Evolutionary conservation across 2,329 filamentous ascomycete species (phyloP).

Genomic region (Phialophora macrospora): DNA sequence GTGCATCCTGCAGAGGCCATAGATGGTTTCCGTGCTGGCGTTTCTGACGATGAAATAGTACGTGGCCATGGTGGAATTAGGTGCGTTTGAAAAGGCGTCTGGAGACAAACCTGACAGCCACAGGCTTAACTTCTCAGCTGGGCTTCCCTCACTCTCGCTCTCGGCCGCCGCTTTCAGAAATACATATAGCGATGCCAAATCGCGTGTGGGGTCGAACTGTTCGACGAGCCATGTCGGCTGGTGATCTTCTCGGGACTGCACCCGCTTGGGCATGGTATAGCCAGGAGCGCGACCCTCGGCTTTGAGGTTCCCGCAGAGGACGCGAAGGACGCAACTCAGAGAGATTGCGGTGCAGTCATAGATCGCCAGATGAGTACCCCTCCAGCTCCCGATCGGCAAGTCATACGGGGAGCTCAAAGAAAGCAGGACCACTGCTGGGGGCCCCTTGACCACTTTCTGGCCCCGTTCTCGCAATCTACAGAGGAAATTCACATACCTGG

Average conservation of each 20-base stretch:
- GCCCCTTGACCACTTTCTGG: slow-evolving; percentile 63
- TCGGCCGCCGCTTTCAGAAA: too few relatives aligned
- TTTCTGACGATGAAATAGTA: slow-evolving; percentile 93
- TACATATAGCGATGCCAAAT: slow-evolving; percentile 45
- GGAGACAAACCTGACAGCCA: slow-evolving; percentile 64
- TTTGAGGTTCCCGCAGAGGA: slow-evolving; percentile 75
- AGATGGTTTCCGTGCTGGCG: slow-evolving; percentile 84
- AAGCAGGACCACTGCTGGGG: slow-evolving; percentile 73
- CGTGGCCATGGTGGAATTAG: slow-evolving; percentile 73
- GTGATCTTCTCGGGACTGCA: slow-evolving; percentile 72
- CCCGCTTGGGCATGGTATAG: slow-evolving; percentile 79
- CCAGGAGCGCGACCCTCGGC: slow-evolving; percentile 64
- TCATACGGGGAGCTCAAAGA: slow-evolving; percentile 95
- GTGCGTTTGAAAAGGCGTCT: slow-evolving; percentile 61
- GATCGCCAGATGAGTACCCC: slow-evolving; percentile 90
- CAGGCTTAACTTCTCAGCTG: slow-evolving; percentile 74
- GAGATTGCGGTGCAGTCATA: slow-evolving; percentile 95
- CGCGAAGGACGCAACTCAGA: slow-evolving; percentile 78
- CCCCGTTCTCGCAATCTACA: slow-evolving; percentile 60
- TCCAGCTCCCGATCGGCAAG: slow-evolving; percentile 87
- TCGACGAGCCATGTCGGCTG: slow-evolving; percentile 81
- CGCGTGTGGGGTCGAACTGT: slow-evolving; percentile 77
- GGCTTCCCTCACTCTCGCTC: slow-evolving; percentile 54
- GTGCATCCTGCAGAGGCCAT: slow-evolving; percentile 71
- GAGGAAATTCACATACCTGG: slow-evolving; percentile 94